Evolutionary conservation across 805 yeast species (phyloP), one percentile per base, ranked within the genome.

Genomic region (Suhomyces sp.): DNA sequence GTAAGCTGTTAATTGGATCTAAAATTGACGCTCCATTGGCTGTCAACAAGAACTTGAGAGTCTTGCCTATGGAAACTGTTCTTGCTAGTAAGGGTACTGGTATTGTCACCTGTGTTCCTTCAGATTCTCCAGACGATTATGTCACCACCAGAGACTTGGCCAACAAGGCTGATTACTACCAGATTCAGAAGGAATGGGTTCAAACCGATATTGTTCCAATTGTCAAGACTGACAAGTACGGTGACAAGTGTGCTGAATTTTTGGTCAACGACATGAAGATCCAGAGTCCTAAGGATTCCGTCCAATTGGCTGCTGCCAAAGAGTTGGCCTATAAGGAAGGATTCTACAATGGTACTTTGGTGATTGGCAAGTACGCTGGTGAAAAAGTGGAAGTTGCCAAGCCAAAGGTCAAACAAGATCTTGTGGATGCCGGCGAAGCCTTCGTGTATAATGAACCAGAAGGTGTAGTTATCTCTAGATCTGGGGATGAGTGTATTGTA

Each of bases 41-140:
- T 10, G 78, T 78, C 20, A 76, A 84, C 68, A 75, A 82, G 49
- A 82, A 85, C 60, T 76, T 94, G 58, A 81, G 94, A 63, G 87
- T 94, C 52, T 80, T 94, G 59, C 99, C 99, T 60, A 94, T 94
- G 99, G 98, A 93, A 72, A 90, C 97, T 37, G 93, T 94, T 51
- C 79, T 93, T 69, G 96, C 96, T 40, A 79, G 84, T 51, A 94
- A 94, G 78, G 99, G 99, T 81, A 94, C 98, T 44, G 99, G 98
- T 78, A 97, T 94, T 44, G 99, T 94, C 53, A 93, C 98, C 5
- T 94, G 97, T 78, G 98, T 92, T 57, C 99, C 98, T 56, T 86
- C 97, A n/a, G 97, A 92, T 72, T 92, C 98, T 52, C 98, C 99
- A 55, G 99, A 94, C 76, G 99, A 94, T 77, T 94, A 64, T 67